These are phyloP conservation scores for Phytophthora tentaculata DNA, from an alignment of 352 stramenopile species.

Conservation along the genomic window DNA sequence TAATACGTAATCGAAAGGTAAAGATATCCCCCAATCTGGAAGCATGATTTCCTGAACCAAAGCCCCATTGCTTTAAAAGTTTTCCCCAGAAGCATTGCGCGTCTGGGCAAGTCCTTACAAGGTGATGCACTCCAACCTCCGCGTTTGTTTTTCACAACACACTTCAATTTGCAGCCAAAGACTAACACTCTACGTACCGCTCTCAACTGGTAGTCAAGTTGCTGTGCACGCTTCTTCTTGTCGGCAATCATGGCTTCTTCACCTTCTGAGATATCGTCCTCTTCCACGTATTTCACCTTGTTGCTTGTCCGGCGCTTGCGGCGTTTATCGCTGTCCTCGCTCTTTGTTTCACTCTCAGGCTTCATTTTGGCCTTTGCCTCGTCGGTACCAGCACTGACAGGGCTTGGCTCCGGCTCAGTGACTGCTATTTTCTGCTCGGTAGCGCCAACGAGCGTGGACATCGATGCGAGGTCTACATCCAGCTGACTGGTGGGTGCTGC, in stretches of 20 bases:
- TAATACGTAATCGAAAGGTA: too few relatives aligned
- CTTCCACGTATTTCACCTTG: constrained; percentile 79
- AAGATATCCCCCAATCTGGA: too few relatives aligned
- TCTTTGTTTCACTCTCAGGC: constrained; percentile 14
- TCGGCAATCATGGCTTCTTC: constrained; percentile 60
- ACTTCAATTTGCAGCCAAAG: not conserved
- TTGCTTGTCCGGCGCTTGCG: constrained; percentile 59
- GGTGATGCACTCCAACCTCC: too few relatives aligned
- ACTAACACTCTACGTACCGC: constrained; percentile 33
- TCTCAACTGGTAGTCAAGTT: constrained; percentile 78
- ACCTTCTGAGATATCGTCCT: constrained; percentile 72
- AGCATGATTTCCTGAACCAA: too few relatives aligned
- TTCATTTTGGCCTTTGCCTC: constrained; percentile 4
- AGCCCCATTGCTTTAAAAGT: too few relatives aligned
- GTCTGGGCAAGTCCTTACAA: too few relatives aligned
- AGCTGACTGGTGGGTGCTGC: not conserved
- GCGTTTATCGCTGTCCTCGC: constrained; percentile 25
- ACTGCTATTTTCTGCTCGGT: constrained; percentile 1
- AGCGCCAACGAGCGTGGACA: not conserved
- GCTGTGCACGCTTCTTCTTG: constrained; percentile 76
- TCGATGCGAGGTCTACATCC: not conserved
- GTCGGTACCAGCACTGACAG: constrained; percentile 4
- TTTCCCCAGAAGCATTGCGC: too few relatives aligned
- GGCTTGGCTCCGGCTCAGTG: constrained; percentile 15
- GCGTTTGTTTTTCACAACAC: too few relatives aligned